Base-by-base conservation (phyloP, 1,284 basidiomycete genomes). In the Trichosporon coremiiforme region DNA sequence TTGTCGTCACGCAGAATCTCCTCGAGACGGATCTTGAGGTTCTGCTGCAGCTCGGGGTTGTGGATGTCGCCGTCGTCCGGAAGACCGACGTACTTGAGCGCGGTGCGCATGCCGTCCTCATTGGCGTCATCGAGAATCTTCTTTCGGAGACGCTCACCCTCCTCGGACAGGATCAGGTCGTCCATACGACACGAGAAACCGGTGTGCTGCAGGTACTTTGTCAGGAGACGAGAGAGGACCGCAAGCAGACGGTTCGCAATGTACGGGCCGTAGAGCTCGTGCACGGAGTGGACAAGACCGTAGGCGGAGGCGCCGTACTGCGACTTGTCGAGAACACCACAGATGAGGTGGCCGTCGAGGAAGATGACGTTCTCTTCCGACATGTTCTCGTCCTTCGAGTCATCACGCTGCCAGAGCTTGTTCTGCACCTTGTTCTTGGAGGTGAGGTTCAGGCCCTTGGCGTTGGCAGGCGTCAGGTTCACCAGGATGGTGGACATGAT, bases 101-200 rank as follows among this genome's bases (percentile, higher is more conserved):
- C 94, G 12, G 92, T 93, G 73, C 91, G 89, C 20, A 91, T 91
- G 10, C 95, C 97, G 57, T 92, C 87, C 70, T 89, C 88, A 70
- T 87, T 86, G 17, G 90, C 92, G 20, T 88, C 86, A 53, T 87
- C 85, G 15, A 99, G 84, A 64, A 98, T 87, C 65, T 89, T 86
- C 68, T 87, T 86, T 70, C 97, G 88, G 70, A 86, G 86, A 38
- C 84, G 82, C 82, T 99, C 91, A 35, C 95, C 96, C 71, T 90
- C 88, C 0, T 88, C 87, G 22, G 94, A 98, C 50, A 99, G 87
- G 66, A 93, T 89, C 65, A 99, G 86, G 85, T 99, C 97, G 84
- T 99, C 97, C 94, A 99, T 98, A 57, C 97, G 90, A 85, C 97
- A 99, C 2, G 96, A 95, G 85, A 99, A 99, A 0, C 94, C 97